These are phyloP conservation scores for Corymbia citriodora DNA, from an alignment of 441 rosid species.

Conservation along the genomic window DNA sequence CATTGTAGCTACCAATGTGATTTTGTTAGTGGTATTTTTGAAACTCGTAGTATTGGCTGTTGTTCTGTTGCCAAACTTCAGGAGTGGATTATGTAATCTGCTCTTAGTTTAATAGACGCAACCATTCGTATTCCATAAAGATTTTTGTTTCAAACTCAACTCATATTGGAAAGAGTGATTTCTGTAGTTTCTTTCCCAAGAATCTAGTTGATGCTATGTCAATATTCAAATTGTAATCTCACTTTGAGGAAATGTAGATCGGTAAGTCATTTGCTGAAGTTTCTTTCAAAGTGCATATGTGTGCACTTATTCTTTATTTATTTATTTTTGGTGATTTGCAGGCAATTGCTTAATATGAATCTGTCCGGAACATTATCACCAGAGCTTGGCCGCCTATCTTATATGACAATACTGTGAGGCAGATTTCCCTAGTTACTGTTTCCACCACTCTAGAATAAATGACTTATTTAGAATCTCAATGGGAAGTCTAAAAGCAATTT, in stretches of 20 bases:
- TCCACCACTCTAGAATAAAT: background rate
- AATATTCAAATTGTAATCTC: background rate
- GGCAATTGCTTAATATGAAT: slow-evolving; percentile 75
- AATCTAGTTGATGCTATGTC: background rate
- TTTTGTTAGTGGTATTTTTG: background rate
- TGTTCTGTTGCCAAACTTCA: background rate
- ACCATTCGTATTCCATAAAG: background rate
- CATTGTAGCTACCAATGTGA: background rate
- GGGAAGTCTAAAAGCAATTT: background rate
- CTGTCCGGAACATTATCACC: slow-evolving; percentile 80
- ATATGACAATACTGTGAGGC: slow-evolving; percentile 62
- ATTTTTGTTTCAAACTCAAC: background rate
- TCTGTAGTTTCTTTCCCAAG: background rate
- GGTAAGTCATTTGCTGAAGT: background rate
- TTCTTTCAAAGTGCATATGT: background rate
- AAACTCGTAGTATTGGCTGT: background rate
- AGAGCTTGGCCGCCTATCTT: slow-evolving; percentile 61
- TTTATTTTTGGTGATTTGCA: slow-evolving; percentile 19
- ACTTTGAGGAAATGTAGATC: background rate
- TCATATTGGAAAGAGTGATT: background rate
- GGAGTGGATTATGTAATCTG: background rate
- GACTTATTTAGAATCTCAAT: background rate
- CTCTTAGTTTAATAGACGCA: background rate
- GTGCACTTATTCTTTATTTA: background rate
- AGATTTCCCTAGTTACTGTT: background rate